phyloP scores from a whole-genome alignment of 768 basidiomycete species.

The Tephrocybe sp. region DNA sequence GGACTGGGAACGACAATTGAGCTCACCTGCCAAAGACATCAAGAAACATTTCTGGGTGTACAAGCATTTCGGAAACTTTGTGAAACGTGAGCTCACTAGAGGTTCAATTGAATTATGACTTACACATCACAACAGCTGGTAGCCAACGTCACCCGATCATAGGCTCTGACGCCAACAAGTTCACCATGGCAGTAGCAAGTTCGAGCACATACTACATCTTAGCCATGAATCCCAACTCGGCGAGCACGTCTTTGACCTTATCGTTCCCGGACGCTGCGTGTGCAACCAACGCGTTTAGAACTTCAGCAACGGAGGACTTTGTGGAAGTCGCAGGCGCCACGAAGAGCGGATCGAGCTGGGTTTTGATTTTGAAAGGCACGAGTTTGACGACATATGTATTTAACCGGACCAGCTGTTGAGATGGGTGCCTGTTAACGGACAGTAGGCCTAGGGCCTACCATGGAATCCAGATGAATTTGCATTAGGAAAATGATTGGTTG shows the following conservation, averaged over 20 bases:
- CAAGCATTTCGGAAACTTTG: conserved; percentile 41
- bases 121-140: conserved; percentile 24
- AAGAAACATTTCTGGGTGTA: conserved; percentile 40
- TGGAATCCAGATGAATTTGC: neutral
- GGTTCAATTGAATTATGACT: neutral
- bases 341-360: conserved; percentile 23
- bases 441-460: neutral
- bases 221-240: conserved; percentile 34
- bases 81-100: conserved; percentile 31
- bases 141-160: conserved; percentile 33
- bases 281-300: conserved; percentile 26
- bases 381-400: conserved; percentile 38
- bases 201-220: conserved; percentile 28
- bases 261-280: conserved; percentile 35
- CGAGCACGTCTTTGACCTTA: conserved; percentile 26
- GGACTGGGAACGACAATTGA: neutral
- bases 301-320: conserved; percentile 36
- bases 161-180: conserved; percentile 30
- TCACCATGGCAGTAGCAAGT: conserved; percentile 31
- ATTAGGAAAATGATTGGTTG: conserved; percentile 1
- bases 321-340: conserved; percentile 25
- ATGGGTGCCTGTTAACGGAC: neutral
- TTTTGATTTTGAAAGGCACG: conserved; percentile 28
- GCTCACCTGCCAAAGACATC: conserved; percentile 22
- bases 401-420: conserved; percentile 24